Conservation (phyloP, 805 yeast genomes). For the Metschnikowia arizonensis region DNA sequence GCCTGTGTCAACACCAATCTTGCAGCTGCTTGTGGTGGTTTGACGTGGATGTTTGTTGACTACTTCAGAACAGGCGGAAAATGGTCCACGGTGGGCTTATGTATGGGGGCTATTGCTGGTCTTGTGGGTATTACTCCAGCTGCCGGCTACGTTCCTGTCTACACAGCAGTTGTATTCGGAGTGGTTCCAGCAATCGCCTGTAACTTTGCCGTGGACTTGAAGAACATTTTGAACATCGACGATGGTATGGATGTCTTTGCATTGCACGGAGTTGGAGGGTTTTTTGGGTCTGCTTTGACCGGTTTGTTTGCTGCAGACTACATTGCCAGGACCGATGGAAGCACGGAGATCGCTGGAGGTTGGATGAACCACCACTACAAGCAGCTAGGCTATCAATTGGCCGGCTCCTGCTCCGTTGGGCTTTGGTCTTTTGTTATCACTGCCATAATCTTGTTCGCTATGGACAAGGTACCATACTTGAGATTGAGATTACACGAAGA, state of each 20-base stretch:
- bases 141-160: conserved; percentile 93
- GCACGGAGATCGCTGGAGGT: conserved; percentile 67
- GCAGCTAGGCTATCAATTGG: conserved; percentile 86
- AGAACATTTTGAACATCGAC: conserved; percentile 68
- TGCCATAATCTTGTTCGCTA: conserved; percentile 55
- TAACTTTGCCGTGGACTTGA: conserved; percentile 82
- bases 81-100: conserved; percentile 91
- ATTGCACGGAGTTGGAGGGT: conserved; percentile 91
- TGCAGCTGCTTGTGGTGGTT: conserved; percentile 91
- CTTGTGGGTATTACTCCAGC: conserved; percentile 95
- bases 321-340: conserved; percentile 78
- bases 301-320: conserved; percentile 93
- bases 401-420: conserved; percentile 67
- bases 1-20: conserved; percentile 89
- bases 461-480: conserved; percentile 77
- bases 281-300: conserved; percentile 75
- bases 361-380: conserved; percentile 80
- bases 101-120: conserved; percentile 92
- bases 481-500: conserved; percentile 80
- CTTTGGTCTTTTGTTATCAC: conserved; percentile 76
- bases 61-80: conserved; percentile 79
- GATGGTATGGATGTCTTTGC: conserved; percentile 96
- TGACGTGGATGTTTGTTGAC: conserved; percentile 92
- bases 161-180: conserved; percentile 31
- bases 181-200: conserved; percentile 46